Conservation (phyloP, 768 basidiomycete species). For the Phanerochaete carnosa region DNA sequence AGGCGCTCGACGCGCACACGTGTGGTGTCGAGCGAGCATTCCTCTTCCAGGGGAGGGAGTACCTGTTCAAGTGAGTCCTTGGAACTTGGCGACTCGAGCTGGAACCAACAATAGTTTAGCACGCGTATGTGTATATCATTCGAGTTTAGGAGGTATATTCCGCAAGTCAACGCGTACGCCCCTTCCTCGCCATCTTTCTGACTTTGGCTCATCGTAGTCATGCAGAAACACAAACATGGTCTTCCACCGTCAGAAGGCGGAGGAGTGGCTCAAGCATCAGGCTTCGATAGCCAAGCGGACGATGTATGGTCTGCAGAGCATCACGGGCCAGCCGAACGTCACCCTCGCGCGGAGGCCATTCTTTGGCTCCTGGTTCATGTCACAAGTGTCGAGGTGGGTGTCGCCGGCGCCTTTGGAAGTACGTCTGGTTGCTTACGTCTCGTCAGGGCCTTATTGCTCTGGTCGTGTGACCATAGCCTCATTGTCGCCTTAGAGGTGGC, state of each 20-base stretch:
- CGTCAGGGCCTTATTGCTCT: conserved; percentile 51
- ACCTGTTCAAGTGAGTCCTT: conserved; percentile 67
- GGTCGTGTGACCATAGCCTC: conserved; percentile 57
- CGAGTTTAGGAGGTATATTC: conserved; percentile 64
- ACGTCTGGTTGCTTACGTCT: conserved; percentile 1
- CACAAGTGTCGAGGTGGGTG: conserved; percentile 54
- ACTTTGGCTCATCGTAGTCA: conserved; percentile 36
- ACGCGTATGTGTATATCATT: conserved; percentile 68
- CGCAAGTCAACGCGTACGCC: conserved; percentile 53
- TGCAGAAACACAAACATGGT: conserved; percentile 22
- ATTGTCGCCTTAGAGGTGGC: conserved; percentile 60
- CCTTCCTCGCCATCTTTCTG: conserved; percentile 50
- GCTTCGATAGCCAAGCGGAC: conserved; percentile 55
- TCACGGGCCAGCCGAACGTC: conserved; percentile 50
- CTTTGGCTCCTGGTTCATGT: conserved; percentile 76
- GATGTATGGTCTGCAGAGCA: conserved; percentile 54
- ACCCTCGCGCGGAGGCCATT: conserved; percentile 57
- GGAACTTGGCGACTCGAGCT: conserved; percentile 1
- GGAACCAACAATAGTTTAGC: conserved; percentile 30
- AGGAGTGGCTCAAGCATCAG: conserved; percentile 50
- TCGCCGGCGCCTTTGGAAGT: not conserved
- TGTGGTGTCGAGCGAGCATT: conserved; percentile 67
- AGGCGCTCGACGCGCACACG: conserved; percentile 57
- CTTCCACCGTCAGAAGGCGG: conserved; percentile 25
- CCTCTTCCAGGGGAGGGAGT: conserved; percentile 69